phyloP scores from a whole-genome alignment of 179 eudicot species.

The Silene coronaria region DNA sequence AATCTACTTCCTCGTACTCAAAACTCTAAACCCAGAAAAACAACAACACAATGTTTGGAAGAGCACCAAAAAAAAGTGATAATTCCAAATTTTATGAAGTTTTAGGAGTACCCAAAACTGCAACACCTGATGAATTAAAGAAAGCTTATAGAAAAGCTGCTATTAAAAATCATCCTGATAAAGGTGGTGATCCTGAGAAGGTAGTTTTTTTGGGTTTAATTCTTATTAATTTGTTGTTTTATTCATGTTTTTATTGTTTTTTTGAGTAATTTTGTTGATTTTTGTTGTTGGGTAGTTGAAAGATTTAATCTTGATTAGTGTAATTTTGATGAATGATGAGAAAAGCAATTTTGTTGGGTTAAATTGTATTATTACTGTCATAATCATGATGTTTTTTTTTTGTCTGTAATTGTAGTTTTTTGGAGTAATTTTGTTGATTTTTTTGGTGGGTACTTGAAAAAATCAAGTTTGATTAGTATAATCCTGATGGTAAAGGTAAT shows the following conservation, averaged over 20 bases:
- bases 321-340: not conserved
- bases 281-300: not conserved
- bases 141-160: conserved; percentile 42
- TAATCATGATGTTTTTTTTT: no score
- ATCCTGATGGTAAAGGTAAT: not conserved
- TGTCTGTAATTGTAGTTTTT: no score
- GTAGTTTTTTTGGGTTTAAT: conserved; percentile 1
- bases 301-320: not conserved
- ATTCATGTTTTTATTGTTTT: not conserved
- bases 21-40: no score
- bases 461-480: no score
- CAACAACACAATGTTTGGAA: conserved; percentile 27
- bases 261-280: not conserved
- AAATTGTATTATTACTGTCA: no score
- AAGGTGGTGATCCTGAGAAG: conserved; percentile 47
- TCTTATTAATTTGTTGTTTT: not conserved
- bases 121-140: conserved; percentile 37
- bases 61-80: conserved; percentile 40
- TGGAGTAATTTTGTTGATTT: no score
- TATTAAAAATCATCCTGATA: conserved; percentile 41
- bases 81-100: conserved; percentile 30
- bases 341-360: no score
- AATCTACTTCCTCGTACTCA: not conserved
- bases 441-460: no score
- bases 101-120: conserved; percentile 29